Conservation (phyloP, 2,329 filamentous ascomycete species). For the Xenoacremonium recifei region DNA sequence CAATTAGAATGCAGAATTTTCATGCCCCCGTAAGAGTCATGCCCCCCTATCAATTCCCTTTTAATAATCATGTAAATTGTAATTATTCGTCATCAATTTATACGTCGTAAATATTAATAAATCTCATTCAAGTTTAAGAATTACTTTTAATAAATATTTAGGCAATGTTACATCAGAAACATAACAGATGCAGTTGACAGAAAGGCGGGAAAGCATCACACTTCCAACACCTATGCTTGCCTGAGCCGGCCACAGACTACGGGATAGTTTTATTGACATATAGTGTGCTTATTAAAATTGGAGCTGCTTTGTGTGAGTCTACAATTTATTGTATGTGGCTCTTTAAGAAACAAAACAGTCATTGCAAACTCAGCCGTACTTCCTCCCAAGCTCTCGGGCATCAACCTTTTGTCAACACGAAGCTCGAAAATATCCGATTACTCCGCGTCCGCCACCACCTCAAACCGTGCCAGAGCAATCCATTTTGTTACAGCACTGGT, state of each 20-base stretch:
- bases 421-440: neutral
- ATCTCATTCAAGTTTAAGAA: too few species aligned
- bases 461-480: conserved; percentile 6
- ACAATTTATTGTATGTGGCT: neutral
- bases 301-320: neutral
- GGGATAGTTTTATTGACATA: neutral
- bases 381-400: neutral
- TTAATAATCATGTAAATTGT: too few species aligned
- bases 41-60: too few species aligned
- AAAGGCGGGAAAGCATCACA: too few species aligned
- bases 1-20: too few species aligned
- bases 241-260: neutral
- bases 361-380: neutral
- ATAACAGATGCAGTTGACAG: too few species aligned
- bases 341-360: neutral
- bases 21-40: too few species aligned
- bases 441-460: neutral
- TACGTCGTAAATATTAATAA: too few species aligned
- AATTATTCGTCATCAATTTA: too few species aligned
- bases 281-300: neutral
- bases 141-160: too few species aligned
- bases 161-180: too few species aligned
- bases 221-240: too few species aligned
- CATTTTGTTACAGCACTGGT: conserved; percentile 12
- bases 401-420: neutral